Base-by-base conservation (phyloP, 2,329 filamentous ascomycete species). In the Xylariaceae sp. region DNA sequence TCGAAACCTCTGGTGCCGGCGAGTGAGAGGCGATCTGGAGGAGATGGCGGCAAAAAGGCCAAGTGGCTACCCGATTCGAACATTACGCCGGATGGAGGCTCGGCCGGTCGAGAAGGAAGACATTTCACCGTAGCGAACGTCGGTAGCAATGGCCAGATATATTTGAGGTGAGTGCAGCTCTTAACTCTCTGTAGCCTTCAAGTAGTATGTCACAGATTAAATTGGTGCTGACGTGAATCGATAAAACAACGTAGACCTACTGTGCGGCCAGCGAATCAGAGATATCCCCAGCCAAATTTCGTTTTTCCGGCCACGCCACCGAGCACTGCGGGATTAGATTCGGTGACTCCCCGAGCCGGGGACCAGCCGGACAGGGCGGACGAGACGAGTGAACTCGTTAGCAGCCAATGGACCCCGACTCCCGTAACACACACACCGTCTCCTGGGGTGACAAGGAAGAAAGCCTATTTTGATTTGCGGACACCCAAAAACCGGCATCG, bases 61-160 rank as follows among this genome's bases (percentile, higher is more conserved):
- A 84, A 79, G 68, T 81, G 81, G 64, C 82, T 81, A 54, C 74
- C 76, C 50, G 86, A 88, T 52, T 77, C 76, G 65, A 82, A 85
- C 51, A 76, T 85, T 54, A 75, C 79, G n/a, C 79, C 82, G 10
- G 88, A 90, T 67, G 82, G 82, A 56, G 75, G 79, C 54, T 83
- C 85, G 45, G 83, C 79, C 52, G 81, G 83, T 32, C 81, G 87
- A 57, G 85, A 87, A 70, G 87, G 86, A 47, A 83, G 88, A 52
- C 86, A 90, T 67, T 93, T 93, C 70, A 87, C 89, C 2, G 90
- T 93, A 52, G 86, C 88, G 48, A 93, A 92, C 72, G 89, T 93
- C 57, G 89, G 89, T 20, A 90, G 91, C 70, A 91, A 92, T 74
- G 90, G 90, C 40, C 86, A 87, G 70, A 90, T 93, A 73, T 93